Conservation (phyloP, 345 rosid species). For the Theobroma cacao region DNA sequence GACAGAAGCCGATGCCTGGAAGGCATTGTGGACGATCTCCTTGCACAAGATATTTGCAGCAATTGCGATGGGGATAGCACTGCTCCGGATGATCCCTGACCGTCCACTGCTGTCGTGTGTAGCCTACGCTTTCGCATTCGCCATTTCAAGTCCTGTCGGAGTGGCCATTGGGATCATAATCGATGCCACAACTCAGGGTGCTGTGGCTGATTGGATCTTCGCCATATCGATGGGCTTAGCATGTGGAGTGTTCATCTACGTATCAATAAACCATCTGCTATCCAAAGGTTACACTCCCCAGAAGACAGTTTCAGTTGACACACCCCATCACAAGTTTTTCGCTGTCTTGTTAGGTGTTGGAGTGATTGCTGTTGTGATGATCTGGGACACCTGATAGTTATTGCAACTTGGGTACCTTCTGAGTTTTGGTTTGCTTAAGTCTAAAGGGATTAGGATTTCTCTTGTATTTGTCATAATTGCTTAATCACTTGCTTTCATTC, state of each 20-base stretch:
- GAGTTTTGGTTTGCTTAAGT: background rate
- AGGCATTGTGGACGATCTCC: constrained; percentile 69
- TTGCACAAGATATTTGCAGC: constrained; percentile 83
- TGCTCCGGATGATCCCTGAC: constrained; percentile 67
- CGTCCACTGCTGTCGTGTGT: constrained; percentile 55
- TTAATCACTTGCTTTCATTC: background rate
- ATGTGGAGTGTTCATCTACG: constrained; percentile 74
- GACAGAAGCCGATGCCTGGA: constrained; percentile 66
- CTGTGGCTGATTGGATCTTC: constrained; percentile 66
- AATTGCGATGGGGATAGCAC: constrained; percentile 82
- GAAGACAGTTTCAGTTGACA: constrained; percentile 27
- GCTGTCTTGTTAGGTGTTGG: constrained; percentile 62
- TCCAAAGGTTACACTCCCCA: constrained; percentile 56
- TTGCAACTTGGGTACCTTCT: background rate
- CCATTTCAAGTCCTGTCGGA: constrained; percentile 74
- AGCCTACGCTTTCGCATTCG: constrained; percentile 71
- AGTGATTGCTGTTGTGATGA: constrained; percentile 66
- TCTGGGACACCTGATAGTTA: constrained; percentile 56
- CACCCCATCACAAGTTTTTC: constrained; percentile 46
- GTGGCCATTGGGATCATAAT: constrained; percentile 71
- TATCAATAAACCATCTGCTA: constrained; percentile 67
- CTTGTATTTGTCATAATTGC: background rate
- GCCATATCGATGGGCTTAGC: constrained; percentile 81
- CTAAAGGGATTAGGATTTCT: too few species aligned
- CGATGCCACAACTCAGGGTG: constrained; percentile 73